Percentiles rank a stretch among this genome's conserved stretches.
phyloP scores from a whole-genome alignment of 2,329 filamentous ascomycete genomes.

The Gaeumannomyces sp. region DNA sequence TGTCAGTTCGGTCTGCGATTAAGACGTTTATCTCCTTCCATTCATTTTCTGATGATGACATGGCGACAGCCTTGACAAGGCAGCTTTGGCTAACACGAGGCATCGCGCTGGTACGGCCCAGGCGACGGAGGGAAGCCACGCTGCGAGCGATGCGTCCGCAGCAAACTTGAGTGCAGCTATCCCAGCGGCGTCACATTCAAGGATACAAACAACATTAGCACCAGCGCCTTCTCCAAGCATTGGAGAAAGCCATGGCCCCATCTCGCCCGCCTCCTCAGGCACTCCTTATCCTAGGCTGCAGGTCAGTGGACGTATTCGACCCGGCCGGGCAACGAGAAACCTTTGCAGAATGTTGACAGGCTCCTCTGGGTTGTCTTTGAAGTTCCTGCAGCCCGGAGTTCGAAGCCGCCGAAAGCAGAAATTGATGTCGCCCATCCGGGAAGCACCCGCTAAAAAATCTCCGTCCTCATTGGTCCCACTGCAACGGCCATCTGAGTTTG shows the following conservation, averaged over 20 bases:
- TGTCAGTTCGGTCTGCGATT: background rate
- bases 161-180: constrained; percentile 42
- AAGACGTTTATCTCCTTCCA: no score
- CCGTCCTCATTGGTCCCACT: no score
- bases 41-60: background rate
- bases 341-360: background rate
- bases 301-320: constrained; percentile 10
- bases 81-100: background rate
- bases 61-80: no score
- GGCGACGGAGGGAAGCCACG: constrained; percentile 45
- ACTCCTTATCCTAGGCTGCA: constrained; percentile 15
- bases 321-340: background rate
- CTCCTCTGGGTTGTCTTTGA: background rate
- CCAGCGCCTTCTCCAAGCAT: constrained; percentile 1
- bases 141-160: constrained; percentile 40
- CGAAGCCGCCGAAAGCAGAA: background rate
- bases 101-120: constrained; percentile 17
- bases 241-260: background rate
- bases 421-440: background rate
- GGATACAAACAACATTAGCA: constrained; percentile 39
- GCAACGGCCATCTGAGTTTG: background rate
- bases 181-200: constrained; percentile 40
- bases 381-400: constrained; percentile 4
- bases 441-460: background rate
- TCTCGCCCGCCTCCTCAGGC: background rate